Evolutionary conservation across 2,329 filamentous ascomycete species (phyloP).

Genomic region (Pyricularia sp.): DNA sequence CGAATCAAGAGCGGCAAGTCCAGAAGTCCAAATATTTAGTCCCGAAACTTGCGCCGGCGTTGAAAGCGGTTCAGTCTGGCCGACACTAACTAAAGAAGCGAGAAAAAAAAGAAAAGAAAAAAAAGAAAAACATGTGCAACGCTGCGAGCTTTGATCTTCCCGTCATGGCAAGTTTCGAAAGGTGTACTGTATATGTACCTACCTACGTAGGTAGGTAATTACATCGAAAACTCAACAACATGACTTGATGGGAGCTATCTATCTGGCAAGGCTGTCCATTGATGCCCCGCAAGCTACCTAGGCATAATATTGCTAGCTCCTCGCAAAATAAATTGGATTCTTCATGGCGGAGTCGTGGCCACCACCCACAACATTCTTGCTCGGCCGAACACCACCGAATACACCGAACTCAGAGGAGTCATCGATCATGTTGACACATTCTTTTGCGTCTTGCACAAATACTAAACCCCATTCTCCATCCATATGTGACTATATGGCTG

Average conservation of each 20-base stretch:
- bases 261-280: neutral
- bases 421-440: neutral
- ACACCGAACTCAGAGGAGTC: neutral
- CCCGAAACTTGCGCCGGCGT: neutral
- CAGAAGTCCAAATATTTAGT: neutral
- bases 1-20: neutral
- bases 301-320: too few relatives aligned
- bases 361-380: neutral
- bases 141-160: neutral
- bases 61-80: neutral
- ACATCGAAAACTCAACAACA: neutral
- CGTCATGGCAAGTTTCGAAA: neutral
- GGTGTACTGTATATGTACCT: too few relatives aligned
- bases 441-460: neutral
- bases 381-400: neutral
- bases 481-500: neutral
- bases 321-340: neutral
- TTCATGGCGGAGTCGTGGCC: neutral
- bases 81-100: neutral
- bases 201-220: too few relatives aligned
- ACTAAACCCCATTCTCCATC: neutral
- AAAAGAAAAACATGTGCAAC: neutral
- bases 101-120: neutral
- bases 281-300: too few relatives aligned
- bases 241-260: neutral